These are phyloP conservation scores for Scheffersomyces parashehatae DNA, from an alignment of 1,139 yeast genomes.

Conservation along the genomic window DNA sequence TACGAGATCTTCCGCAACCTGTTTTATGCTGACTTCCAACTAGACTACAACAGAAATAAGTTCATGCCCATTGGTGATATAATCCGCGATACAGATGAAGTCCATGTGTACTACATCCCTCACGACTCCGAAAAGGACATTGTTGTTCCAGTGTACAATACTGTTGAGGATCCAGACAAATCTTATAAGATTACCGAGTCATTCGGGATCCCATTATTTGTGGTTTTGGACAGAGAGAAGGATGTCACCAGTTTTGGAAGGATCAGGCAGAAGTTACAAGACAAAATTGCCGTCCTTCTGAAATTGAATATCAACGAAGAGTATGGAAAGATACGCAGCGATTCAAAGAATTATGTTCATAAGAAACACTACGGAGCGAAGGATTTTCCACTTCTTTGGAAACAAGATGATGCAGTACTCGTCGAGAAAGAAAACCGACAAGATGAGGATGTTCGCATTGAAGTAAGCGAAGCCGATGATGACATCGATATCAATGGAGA, in stretches of 20 bases:
- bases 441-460: background rate
- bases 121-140: constrained; percentile 44
- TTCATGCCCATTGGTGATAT: constrained; percentile 71
- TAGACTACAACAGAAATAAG: constrained; percentile 55
- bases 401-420: background rate
- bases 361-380: constrained; percentile 24
- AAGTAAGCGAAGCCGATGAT: constrained; percentile 2
- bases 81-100: constrained; percentile 61
- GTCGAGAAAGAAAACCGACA: constrained; percentile 1
- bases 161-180: constrained; percentile 44
- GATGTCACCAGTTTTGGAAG: constrained; percentile 49
- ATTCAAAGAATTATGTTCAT: constrained; percentile 7
- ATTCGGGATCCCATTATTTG: constrained; percentile 78
- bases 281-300: constrained; percentile 27
- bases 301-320: constrained; percentile 24
- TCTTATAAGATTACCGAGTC: constrained; percentile 37
- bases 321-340: constrained; percentile 20
- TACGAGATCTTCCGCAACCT: constrained; percentile 72
- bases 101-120: constrained; percentile 70
- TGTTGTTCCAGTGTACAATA: constrained; percentile 69
- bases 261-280: constrained; percentile 58
- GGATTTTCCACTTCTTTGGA: constrained; percentile 36
- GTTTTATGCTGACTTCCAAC: constrained; percentile 71
- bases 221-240: constrained; percentile 53
- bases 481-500: constrained; percentile 14